Conservation (phyloP, 2,329 filamentous ascomycete species). For the Xylariaceae sp. region DNA sequence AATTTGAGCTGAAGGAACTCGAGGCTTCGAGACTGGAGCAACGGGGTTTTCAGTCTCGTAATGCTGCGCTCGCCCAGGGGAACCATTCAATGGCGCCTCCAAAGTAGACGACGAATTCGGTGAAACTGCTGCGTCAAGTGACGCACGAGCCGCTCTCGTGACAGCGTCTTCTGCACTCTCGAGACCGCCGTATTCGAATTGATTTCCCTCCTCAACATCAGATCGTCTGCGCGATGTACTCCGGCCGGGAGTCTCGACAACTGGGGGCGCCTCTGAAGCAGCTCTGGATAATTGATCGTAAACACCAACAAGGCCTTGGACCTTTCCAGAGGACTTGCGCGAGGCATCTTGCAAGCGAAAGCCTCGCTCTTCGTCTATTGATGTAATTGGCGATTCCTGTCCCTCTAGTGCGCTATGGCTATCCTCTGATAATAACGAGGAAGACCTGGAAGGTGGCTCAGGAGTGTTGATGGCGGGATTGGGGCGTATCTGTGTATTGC, state of each 20-base stretch:
- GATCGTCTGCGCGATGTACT: slow-evolving; percentile 9
- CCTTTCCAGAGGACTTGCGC: slow-evolving; percentile 39
- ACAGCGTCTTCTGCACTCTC: slow-evolving; percentile 23
- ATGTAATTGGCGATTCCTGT: slow-evolving; percentile 43
- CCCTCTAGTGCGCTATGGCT: slow-evolving; percentile 28
- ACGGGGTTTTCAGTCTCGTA: neutral
- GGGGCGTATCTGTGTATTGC: slow-evolving; percentile 2
- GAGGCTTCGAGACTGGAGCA: neutral
- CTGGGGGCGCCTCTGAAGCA: slow-evolving; percentile 25
- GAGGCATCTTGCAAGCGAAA: slow-evolving; percentile 19
- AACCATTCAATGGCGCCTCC: slow-evolving; percentile 10
- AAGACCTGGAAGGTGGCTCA: slow-evolving; percentile 25
- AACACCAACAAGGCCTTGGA: slow-evolving; percentile 48
- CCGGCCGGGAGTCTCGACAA: slow-evolving; percentile 3
- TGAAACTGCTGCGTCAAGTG: slow-evolving; percentile 1
- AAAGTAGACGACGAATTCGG: slow-evolving; percentile 19
- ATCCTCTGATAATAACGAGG: slow-evolving; percentile 27
- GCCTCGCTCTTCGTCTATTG: slow-evolving; percentile 39
- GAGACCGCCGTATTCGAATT: slow-evolving; percentile 26
- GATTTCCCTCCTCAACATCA: slow-evolving; percentile 6
- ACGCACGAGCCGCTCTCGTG: neutral
- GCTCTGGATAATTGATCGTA: slow-evolving; percentile 43
- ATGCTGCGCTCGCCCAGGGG: neutral
- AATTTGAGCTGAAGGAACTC: slow-evolving; percentile 7
- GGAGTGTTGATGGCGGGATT: slow-evolving; percentile 13